Evolutionary conservation across 2,329 filamentous ascomycete genomes (phyloP).

Genomic region (Clarireedia homoeocarpa): DNA sequence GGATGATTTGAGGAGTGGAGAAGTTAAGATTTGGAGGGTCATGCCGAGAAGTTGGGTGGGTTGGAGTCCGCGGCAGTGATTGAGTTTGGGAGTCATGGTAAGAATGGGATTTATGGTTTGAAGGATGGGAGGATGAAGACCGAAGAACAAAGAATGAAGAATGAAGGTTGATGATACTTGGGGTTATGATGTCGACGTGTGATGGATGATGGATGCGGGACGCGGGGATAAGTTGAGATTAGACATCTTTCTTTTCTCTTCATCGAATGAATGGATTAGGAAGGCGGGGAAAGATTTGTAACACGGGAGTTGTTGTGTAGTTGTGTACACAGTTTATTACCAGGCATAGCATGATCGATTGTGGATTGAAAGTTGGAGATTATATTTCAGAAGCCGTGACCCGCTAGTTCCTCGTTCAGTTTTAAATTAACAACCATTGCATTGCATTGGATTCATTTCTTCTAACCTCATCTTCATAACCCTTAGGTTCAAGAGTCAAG

Average conservation of each 20-base stretch:
- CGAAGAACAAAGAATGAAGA: not conserved
- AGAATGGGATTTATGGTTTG: not conserved
- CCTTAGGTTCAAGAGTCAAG: no score
- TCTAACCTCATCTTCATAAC: not conserved
- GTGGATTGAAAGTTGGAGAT: not conserved
- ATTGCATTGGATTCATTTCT: not conserved
- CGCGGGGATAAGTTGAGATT: not conserved
- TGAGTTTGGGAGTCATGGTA: not conserved
- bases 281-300: not conserved
- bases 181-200: not conserved
- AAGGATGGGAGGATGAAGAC: not conserved
- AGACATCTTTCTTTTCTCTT: no score
- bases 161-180: not conserved
- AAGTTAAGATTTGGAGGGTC: slow-evolving; percentile 95
- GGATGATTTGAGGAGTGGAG: slow-evolving; percentile 83
- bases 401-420: no score
- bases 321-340: slow-evolving; percentile 4
- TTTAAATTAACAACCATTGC: no score
- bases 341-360: slow-evolving; percentile 6
- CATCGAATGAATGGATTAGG: not conserved
- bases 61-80: slow-evolving; percentile 43
- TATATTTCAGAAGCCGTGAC: not conserved
- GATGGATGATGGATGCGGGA: not conserved
- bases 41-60: slow-evolving; percentile 90
- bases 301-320: slow-evolving; percentile 1